Percentiles rank a stretch among this genome's conserved stretches.
Conservation (phyloP, 768 basidiomycete genomes). For the Suillus discolor region DNA sequence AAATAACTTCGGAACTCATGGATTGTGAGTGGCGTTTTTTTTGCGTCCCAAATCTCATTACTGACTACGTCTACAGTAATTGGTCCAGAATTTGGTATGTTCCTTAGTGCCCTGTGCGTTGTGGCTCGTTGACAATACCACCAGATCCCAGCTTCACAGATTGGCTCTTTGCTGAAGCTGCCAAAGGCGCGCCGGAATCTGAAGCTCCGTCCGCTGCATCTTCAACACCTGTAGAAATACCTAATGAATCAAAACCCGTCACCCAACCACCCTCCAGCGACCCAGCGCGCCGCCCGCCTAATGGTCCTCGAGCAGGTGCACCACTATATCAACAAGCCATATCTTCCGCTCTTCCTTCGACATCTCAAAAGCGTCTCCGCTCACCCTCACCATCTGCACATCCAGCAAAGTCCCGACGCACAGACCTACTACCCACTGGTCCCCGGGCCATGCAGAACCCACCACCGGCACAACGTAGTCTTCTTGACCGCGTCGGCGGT, state of each 20-base stretch:
- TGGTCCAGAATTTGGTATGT: constrained; percentile 79
- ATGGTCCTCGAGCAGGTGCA: constrained; percentile 51
- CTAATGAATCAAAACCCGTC: constrained; percentile 31
- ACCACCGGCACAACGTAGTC: constrained; percentile 55
- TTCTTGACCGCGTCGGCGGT: constrained; percentile 82
- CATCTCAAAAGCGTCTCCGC: constrained; percentile 65
- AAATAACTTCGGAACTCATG: constrained; percentile 87
- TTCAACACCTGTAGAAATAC: constrained; percentile 27
- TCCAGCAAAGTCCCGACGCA: constrained; percentile 72
- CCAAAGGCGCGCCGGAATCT: constrained; percentile 62
- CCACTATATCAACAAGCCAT: constrained; percentile 74
- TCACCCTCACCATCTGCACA: constrained; percentile 65
- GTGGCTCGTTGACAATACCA: constrained; percentile 1
- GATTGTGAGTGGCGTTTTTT: constrained; percentile 53
- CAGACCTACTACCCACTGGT: constrained; percentile 81
- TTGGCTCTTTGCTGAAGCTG: constrained; percentile 85
- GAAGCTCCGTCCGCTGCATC: constrained; percentile 40
- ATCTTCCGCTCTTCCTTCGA: constrained; percentile 59
- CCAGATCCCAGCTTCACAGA: constrained; percentile 82
- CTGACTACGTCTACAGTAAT: constrained; percentile 49
- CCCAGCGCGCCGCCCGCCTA: constrained; percentile 39
- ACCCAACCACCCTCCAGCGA: constrained; percentile 34
- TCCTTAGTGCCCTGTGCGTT: constrained; percentile 7
- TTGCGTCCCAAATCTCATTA: constrained; percentile 6
- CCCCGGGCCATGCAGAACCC: constrained; percentile 76